Base-by-base conservation (phyloP, 2,329 filamentous ascomycete genomes). In the Bertia moriformis region DNA sequence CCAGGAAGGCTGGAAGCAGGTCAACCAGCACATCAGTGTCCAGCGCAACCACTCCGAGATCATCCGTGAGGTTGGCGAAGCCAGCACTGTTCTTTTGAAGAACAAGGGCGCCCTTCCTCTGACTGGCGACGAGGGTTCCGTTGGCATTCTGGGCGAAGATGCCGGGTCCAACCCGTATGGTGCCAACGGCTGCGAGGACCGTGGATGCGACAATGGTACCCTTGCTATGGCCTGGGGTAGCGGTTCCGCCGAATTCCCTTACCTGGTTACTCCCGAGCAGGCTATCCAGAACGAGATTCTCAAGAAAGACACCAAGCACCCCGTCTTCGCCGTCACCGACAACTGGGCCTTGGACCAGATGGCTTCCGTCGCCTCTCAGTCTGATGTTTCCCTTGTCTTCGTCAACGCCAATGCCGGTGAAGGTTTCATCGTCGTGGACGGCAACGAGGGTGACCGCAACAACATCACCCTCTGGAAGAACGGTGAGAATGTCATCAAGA, bases 221-320 rank as follows among this genome's bases (percentile, higher is more conserved):
- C 58, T 85, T 0, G 78, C 72, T 5, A 83, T 82, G 63, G 80
- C 80, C 39, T 85, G 81, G 80, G 81, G 81, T 20, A 81, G 75
- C 22, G 81, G 80, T 32, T 73, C 71, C 1, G 69, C 77, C 1
- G 71, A 75, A 39, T 78, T 83, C 42, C 78, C 78, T 0, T 85
- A 80, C 50, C 62, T 85, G 22, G 63, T 79, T 44, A 71, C 77
- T 14, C 78, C 77, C 0, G 69, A 80, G 39, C 68, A 74, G 39
- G 78, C 75, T 1, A 68, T 85, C 43, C 63, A 62, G 43, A 56
- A 65, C 32, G 57, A 64, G 38, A 60, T 60, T 3, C 61, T 67
- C 32, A 61, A 64, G 39, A 61, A 63, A 2, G 57, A 51, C 37
- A 59, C 75, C 1, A 66, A 69, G 15, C 78, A 77, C 48, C n/a